A percentile compares a stretch with the other conserved stretches of the same genome.
Conservation (phyloP, 306 rosid species). For the Canavalia ensiformis region DNA sequence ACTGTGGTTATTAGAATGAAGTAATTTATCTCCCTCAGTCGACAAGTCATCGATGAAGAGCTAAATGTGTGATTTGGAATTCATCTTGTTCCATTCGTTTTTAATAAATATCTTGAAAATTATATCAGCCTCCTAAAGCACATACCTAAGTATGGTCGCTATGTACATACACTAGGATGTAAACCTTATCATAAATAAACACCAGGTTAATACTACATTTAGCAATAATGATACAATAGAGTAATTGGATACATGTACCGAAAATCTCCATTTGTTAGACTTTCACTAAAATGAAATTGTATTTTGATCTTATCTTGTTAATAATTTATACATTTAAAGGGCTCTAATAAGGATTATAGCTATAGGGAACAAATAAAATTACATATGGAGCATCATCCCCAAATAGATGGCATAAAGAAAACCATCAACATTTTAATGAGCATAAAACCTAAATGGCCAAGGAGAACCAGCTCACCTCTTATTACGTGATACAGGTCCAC, state of each 20-base stretch:
- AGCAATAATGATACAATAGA: constrained; percentile 43
- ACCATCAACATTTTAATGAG: constrained; percentile 34
- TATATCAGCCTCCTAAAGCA: not conserved
- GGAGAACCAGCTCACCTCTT: constrained; percentile 63
- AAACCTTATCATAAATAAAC: constrained; percentile 36
- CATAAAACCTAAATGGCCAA: constrained; percentile 45
- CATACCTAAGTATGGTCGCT: not conserved
- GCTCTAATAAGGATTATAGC: constrained; percentile 40
- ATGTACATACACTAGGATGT: not conserved
- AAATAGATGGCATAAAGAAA: constrained; percentile 17
- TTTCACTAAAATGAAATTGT: constrained; percentile 25
- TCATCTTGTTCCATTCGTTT: too few relatives aligned
- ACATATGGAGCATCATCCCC: constrained; percentile 41
- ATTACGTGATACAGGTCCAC: constrained; percentile 69
- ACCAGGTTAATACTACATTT: constrained; percentile 26
- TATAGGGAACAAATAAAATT: constrained; percentile 40
- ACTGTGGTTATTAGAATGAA: too few relatives aligned
- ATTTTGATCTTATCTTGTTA: constrained; percentile 43
- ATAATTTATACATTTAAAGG: constrained; percentile 50
- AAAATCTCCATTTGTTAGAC: constrained; percentile 45
- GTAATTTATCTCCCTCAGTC: too few relatives aligned
- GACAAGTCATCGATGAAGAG: too few relatives aligned
- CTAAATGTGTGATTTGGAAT: too few relatives aligned
- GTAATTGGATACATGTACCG: constrained; percentile 30
- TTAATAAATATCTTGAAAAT: too few relatives aligned